phyloP scores from a whole-genome alignment of 371 early-diverging fungal genomes.

The Entomophthora muscae region DNA sequence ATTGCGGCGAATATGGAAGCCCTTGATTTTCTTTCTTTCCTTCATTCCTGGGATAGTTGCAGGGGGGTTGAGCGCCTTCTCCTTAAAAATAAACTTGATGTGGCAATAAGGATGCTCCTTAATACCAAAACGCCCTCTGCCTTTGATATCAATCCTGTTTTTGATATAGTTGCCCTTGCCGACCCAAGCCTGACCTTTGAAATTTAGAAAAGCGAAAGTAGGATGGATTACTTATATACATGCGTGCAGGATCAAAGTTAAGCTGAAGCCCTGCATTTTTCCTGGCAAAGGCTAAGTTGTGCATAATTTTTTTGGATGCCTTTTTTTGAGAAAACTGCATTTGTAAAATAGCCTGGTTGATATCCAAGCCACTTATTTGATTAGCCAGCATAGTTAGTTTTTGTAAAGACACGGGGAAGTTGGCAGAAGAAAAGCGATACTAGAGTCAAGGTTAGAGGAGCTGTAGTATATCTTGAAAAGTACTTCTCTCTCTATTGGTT shows the following conservation, averaged over 20 bases:
- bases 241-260: conserved; percentile 37
- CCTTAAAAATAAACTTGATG: conserved; percentile 61
- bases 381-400: conserved; percentile 75
- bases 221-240: conserved; percentile 23
- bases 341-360: conserved; percentile 70
- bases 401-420: conserved; percentile 55
- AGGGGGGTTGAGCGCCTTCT: conserved; percentile 18
- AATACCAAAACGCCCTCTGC: conserved; percentile 64
- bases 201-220: not conserved
- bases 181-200: conserved; percentile 58
- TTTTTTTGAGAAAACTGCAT: conserved; percentile 73
- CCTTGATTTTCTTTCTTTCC: conserved; percentile 25
- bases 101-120: conserved; percentile 64
- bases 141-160: conserved; percentile 50
- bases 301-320: conserved; percentile 43
- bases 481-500: conserved; percentile 3
- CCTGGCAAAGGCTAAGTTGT: conserved; percentile 52
- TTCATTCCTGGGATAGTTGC: conserved; percentile 19
- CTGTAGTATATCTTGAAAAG: not conserved
- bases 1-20: conserved; percentile 33
- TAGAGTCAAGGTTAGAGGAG: conserved; percentile 16
- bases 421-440: conserved; percentile 46
- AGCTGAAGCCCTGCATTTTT: conserved; percentile 50
- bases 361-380: conserved; percentile 53
- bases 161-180: conserved; percentile 67